Evolutionary conservation across 306 rosid genomes (phyloP), one percentile per base, ranked within the genome.

Genomic region (Cucurbita moschata): DNA sequence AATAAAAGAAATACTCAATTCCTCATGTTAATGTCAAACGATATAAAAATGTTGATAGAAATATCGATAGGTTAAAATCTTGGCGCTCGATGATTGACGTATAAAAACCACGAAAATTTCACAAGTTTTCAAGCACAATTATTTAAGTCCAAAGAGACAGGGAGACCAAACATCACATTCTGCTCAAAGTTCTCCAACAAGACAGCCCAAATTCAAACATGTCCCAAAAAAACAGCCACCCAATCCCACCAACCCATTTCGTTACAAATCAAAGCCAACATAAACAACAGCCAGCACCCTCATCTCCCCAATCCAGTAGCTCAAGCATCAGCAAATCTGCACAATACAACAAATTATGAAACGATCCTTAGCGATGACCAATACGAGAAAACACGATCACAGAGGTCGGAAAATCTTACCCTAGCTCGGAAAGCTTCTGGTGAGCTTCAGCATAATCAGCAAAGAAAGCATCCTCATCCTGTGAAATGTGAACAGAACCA

Each of bases 401-500:
- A 2, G 51, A 8, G 8, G 42, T 5, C 7, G 37, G 0, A 56
- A 12, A 44, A 26, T 63, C 88, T 63, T 78, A 95, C 99, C 97
- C 99, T 10, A 95, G 93, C 86, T 95, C 99, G 1, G 97, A 91
- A 54, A 95, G 99, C 87, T 83, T 91, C 72, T 23, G 78, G 71
- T 95, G 99, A 49, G 99, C 87, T 53, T 62, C 86, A 0, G 96
- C 74, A 23, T 89, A 95, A 43, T 89, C 97, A 38, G 83, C 86
- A 70, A 95, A 91, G 86, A 91, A 95, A 0, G 89, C 90, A 78
- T 91, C 99, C 68, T 95, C 99, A 75, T 95, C 96, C 97, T 94
- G 87, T 14, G 56, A 56, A 47, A 2, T 6, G 18, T 39, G 2
- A 35, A 12, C 13, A 21, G 2, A 57, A 23, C 43, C 8, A n/a